Evolutionary conservation across 306 rosid species (phyloP), one percentile per base, ranked within the genome.

Genomic region (Calophaca sinica): DNA sequence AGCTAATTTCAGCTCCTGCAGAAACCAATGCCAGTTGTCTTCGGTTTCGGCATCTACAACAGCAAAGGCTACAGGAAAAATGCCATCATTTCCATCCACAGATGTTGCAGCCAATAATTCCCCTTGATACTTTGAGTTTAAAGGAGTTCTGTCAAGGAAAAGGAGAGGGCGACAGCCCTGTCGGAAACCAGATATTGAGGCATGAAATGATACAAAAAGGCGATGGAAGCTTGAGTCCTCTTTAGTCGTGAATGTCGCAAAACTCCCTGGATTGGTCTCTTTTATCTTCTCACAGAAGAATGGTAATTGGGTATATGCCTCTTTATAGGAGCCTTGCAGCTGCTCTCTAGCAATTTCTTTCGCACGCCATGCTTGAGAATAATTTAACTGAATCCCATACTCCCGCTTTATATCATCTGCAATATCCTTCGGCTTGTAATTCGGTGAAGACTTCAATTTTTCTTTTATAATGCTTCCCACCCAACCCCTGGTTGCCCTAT

Each of bases 301-400:
- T 12, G 99, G 99, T 73, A 94, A 68, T 85, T 86, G 96, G 74
- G 87, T 87, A 79, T 91, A 94, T 50, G 99, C 99, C 80, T 94
- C 99, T 81, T 94, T 94, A 80, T 78, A 94, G 57, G 99, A 94
- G 75, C 99, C 97, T 83, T 90, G 99, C 44, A 94, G 96, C 76
- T 94, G 97, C 83, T 91, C 96, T 81, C 98, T 88, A 1, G 97
- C 98, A 77, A 94, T 90, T 87, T 92, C 97, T 85, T 94, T 94
- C 4, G 97, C 98, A 48, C 96, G 97, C 97, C 96, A 92, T 62
- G 98, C 98, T 90, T 94, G 97, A 59, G 98, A 94, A 82, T 94
- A 94, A 64, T 91, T 94, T 81, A 94, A 84, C 64, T 91, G 96
- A 75, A 94, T 88, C 65, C 98, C 98, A 69, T 91, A 94, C 66